Evolutionary conservation across 2,329 filamentous ascomycete species (phyloP).

Genomic region (Colletotrichum eremochloae): DNA sequence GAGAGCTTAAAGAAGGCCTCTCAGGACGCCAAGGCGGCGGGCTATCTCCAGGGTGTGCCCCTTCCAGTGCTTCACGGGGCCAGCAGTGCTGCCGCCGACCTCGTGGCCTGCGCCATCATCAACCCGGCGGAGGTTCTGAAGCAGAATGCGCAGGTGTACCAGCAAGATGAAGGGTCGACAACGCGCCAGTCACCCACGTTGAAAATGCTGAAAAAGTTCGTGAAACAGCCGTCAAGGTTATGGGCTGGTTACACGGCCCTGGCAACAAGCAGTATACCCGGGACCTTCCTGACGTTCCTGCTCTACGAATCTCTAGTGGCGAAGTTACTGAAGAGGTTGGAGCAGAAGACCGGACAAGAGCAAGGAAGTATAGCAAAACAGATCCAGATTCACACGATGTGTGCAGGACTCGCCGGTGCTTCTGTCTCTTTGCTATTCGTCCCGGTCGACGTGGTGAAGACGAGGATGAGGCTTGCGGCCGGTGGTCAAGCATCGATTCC

Average conservation of each 20-base stretch:
- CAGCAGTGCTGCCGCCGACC: slow-evolving; percentile 41
- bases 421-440: slow-evolving; percentile 39
- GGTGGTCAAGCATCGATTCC: background rate
- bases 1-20: slow-evolving; percentile 38
- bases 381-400: slow-evolving; percentile 8
- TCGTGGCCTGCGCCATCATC: slow-evolving; percentile 42
- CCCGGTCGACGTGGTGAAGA: slow-evolving; percentile 44
- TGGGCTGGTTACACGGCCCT: slow-evolving; percentile 29
- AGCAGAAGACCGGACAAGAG: background rate
- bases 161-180: background rate
- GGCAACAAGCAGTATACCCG: slow-evolving; percentile 8
- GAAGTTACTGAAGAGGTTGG: background rate
- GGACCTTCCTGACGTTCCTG: slow-evolving; percentile 11
- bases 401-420: slow-evolving; percentile 39
- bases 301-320: slow-evolving; percentile 18
- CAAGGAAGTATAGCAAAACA: background rate
- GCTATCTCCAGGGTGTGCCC: slow-evolving; percentile 29
- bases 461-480: slow-evolving; percentile 43
- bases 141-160: slow-evolving; percentile 44
- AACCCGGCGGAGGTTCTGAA: slow-evolving; percentile 44
- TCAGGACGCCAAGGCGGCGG: slow-evolving; percentile 7
- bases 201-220: slow-evolving; percentile 6
- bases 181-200: slow-evolving; percentile 6
- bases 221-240: background rate
- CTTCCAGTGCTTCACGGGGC: slow-evolving; percentile 35